These are phyloP conservation scores for Arthromyces matolae DNA, from an alignment of 768 basidiomycete genomes.

Conservation along the genomic window DNA sequence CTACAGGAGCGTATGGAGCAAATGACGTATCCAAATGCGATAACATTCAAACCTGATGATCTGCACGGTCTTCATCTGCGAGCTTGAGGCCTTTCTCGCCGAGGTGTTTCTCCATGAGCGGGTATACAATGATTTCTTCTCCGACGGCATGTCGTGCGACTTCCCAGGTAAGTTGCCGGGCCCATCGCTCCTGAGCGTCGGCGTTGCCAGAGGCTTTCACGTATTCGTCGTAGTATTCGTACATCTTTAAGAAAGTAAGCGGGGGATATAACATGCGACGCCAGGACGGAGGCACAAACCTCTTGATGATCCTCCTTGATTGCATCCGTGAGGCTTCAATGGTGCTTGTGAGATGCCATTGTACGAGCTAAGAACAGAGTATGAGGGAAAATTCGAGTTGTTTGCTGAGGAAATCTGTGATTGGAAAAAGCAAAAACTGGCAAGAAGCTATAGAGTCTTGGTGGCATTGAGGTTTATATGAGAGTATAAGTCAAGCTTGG, in stretches of 20 bases:
- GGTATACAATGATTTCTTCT: slow-evolving; percentile 64
- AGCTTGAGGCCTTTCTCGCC: slow-evolving; percentile 47
- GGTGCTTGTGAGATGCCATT: slow-evolving; percentile 19
- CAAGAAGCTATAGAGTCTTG: too few species aligned
- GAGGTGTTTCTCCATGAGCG: slow-evolving; percentile 55
- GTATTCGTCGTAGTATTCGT: slow-evolving; percentile 52
- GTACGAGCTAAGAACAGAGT: slow-evolving; percentile 2
- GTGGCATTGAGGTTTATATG: too few species aligned
- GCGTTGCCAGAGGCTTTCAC: slow-evolving; percentile 35
- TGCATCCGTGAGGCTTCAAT: slow-evolving; percentile 35
- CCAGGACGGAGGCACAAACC: slow-evolving; percentile 21
- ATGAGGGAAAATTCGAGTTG: background rate
- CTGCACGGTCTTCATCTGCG: slow-evolving; percentile 51
- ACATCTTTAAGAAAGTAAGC: slow-evolving; percentile 39
- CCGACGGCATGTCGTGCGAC: slow-evolving; percentile 57
- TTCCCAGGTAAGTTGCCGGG: slow-evolving; percentile 56
- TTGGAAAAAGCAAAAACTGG: background rate
- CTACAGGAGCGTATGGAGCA: background rate
- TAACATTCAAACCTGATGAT: slow-evolving; percentile 45
- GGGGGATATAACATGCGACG: background rate
- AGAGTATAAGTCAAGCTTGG: too few species aligned
- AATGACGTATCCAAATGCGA: background rate
- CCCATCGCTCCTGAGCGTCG: slow-evolving; percentile 51
- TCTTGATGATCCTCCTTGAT: slow-evolving; percentile 50
- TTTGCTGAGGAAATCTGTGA: background rate